phyloP scores from a whole-genome alignment of 306 rosid genomes.

The Glycyrrhiza uralensis region DNA sequence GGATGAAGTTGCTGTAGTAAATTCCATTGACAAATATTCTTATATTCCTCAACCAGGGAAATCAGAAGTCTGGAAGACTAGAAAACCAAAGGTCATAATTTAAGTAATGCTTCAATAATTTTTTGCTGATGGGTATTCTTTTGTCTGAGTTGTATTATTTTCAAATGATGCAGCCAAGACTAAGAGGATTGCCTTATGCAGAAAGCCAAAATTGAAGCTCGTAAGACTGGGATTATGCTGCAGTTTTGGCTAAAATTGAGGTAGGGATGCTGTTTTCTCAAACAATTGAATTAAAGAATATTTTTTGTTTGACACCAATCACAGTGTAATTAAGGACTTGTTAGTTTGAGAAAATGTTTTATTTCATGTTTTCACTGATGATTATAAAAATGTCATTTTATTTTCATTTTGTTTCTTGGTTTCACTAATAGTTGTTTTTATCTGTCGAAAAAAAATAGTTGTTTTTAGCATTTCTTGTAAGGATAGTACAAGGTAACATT shows the following conservation, averaged over 20 bases:
- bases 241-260: conserved; percentile 13
- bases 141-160: conserved; percentile 8
- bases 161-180: conserved; percentile 46
- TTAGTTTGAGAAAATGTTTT: background rate
- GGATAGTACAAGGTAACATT: background rate
- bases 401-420: background rate
- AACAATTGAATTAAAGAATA: background rate
- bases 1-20: conserved; percentile 31
- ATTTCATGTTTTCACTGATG: background rate
- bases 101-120: background rate
- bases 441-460: too few relatives aligned
- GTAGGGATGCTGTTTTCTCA: conserved; percentile 9
- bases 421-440: background rate
- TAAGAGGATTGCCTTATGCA: conserved; percentile 15
- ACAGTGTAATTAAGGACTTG: background rate
- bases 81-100: conserved; percentile 60
- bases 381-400: background rate
- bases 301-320: background rate
- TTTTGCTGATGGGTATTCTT: conserved; percentile 13
- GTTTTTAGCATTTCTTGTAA: background rate
- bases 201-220: conserved; percentile 17
- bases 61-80: conserved; percentile 58
- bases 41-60: conserved; percentile 35
- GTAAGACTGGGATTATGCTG: background rate
- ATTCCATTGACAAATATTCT: conserved; percentile 53